phyloP scores from a whole-genome alignment of 805 yeast species.

The Candida sakaeoensis region DNA sequence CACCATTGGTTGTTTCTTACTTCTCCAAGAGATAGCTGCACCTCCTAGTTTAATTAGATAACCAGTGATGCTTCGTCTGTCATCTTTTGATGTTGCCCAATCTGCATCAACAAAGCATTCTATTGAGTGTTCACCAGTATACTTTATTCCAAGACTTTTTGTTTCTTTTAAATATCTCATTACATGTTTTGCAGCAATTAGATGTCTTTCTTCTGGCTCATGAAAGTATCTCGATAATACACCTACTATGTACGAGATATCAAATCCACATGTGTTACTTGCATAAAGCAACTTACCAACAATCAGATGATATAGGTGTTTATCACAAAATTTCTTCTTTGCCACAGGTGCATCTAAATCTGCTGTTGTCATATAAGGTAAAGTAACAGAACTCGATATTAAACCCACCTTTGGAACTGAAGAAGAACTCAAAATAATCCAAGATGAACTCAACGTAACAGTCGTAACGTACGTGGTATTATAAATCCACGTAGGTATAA shows the following conservation, averaged over 20 bases:
- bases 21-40: background rate
- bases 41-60: background rate
- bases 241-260: no score
- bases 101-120: conserved; percentile 1
- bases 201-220: conserved; percentile 2
- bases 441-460: no score
- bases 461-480: conserved; percentile 1
- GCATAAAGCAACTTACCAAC: no score
- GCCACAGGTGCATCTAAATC: no score
- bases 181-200: background rate
- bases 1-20: background rate
- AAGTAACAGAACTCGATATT: no score
- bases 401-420: no score
- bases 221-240: background rate
- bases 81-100: background rate
- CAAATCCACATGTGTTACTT: no score
- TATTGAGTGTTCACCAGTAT: background rate
- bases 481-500: conserved; percentile 1
- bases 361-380: no score
- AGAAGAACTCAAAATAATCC: no score
- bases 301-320: no score
- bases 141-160: background rate
- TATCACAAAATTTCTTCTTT: no score
- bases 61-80: background rate
- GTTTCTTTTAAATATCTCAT: background rate